These are phyloP conservation scores for Saccharomycopsis sp. DNA, from an alignment of 805 yeast species.

Conservation along the genomic window DNA sequence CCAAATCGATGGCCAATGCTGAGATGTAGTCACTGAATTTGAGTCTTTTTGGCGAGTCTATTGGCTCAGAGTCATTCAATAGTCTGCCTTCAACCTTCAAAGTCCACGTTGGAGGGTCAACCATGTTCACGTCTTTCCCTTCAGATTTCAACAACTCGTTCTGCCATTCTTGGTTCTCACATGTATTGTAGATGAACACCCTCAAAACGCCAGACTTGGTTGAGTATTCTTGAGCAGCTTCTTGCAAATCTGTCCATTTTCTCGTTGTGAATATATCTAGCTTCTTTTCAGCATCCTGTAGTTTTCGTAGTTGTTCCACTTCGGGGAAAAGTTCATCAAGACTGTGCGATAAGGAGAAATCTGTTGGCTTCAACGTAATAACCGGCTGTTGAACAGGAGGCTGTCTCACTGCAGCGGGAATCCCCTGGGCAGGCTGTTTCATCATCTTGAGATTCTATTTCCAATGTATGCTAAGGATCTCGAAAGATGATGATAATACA, in stretches of 20 bases:
- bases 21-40: constrained; percentile 75
- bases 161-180: constrained; percentile 90
- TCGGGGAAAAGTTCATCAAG: constrained; percentile 50
- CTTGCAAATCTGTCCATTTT: constrained; percentile 79
- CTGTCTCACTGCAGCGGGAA: constrained; percentile 21
- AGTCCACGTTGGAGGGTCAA: constrained; percentile 60
- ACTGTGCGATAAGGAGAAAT: constrained; percentile 39
- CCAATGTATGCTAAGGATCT: too few species aligned
- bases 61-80: constrained; percentile 41
- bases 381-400: constrained; percentile 21
- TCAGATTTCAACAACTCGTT: constrained; percentile 20
- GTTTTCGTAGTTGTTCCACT: constrained; percentile 58
- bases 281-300: constrained; percentile 73
- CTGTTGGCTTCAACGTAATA: constrained; percentile 38
- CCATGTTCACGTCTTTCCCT: constrained; percentile 23
- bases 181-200: constrained; percentile 71
- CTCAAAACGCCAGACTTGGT: constrained; percentile 56
- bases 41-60: constrained; percentile 40
- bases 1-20: constrained; percentile 75
- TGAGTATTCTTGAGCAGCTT: constrained; percentile 38
- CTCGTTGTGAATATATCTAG: constrained; percentile 76
- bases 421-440: constrained; percentile 6
- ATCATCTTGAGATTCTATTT: constrained; percentile 2
- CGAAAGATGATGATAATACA: too few species aligned
- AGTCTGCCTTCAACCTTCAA: constrained; percentile 82